These are phyloP conservation scores for Ceriops decandra DNA, from an alignment of 345 rosid genomes.

Conservation along the genomic window DNA sequence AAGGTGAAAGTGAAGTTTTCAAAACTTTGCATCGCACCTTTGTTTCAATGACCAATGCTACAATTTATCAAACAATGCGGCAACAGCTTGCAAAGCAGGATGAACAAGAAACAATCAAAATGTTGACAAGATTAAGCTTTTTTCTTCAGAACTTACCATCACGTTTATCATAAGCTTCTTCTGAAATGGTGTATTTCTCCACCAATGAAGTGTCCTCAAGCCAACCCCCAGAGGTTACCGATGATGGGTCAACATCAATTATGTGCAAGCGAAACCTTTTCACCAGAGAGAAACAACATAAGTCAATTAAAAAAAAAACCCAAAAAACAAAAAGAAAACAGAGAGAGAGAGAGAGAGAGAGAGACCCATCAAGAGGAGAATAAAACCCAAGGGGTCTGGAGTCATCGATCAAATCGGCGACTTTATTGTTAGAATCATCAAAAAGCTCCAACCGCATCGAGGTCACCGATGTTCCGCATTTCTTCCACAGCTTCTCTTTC, in stretches of 20 bases:
- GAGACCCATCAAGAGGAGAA: slow-evolving; percentile 77
- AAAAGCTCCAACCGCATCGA: slow-evolving; percentile 78
- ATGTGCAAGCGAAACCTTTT: slow-evolving; percentile 71
- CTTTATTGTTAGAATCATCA: slow-evolving; percentile 64
- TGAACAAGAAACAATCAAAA: neutral
- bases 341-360: neutral
- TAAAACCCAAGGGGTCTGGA: slow-evolving; percentile 69
- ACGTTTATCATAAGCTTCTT: slow-evolving; percentile 71
- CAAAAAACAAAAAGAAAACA: neutral
- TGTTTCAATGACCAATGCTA: no score
- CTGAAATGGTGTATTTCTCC: slow-evolving; percentile 78
- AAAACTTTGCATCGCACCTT: no score
- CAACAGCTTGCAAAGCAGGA: no score
- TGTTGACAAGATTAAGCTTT: neutral
- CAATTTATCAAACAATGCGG: no score
- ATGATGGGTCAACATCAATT: slow-evolving; percentile 81
- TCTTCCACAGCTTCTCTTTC: slow-evolving; percentile 86
- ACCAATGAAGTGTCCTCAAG: slow-evolving; percentile 89
- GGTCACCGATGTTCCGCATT: slow-evolving; percentile 76
- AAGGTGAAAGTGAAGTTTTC: no score
- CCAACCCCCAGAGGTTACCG: slow-evolving; percentile 91
- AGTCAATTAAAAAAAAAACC: neutral
- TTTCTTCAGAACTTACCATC: slow-evolving; percentile 39
- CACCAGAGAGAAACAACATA: neutral
- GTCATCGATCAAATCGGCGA: slow-evolving; percentile 48